phyloP scores from a whole-genome alignment of 2,329 filamentous ascomycete genomes.

The Diplodia seriata region DNA sequence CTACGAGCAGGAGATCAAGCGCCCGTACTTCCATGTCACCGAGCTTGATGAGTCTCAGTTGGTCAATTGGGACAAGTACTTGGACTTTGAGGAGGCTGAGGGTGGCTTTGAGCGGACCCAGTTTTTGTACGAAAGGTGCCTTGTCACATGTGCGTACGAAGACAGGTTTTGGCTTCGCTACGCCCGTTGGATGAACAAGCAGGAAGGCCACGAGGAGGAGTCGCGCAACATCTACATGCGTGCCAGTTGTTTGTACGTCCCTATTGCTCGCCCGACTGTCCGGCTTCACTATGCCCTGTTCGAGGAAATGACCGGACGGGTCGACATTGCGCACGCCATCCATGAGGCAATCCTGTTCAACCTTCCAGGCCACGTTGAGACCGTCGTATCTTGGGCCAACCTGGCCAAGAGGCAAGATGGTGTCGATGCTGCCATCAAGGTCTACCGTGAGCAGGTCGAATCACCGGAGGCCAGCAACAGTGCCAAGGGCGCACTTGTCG shows the following conservation, averaged over 20 bases:
- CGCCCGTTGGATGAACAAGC: slow-evolving; percentile 87
- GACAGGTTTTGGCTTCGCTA: slow-evolving; percentile 99
- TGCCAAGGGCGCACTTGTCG: slow-evolving; percentile 84
- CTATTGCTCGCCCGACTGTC: slow-evolving; percentile 82
- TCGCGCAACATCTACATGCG: slow-evolving; percentile 90
- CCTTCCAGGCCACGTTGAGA: slow-evolving; percentile 83
- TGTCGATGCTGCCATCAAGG: slow-evolving; percentile 81
- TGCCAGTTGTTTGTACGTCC: slow-evolving; percentile 83
- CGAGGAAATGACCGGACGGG: slow-evolving; percentile 79
- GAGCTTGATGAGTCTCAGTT: slow-evolving; percentile 87
- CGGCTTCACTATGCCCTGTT: slow-evolving; percentile 93
- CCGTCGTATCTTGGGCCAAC: slow-evolving; percentile 86
- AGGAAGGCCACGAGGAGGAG: slow-evolving; percentile 83
- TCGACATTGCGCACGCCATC: slow-evolving; percentile 82
- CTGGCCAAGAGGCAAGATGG: slow-evolving; percentile 82
- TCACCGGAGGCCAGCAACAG: slow-evolving; percentile 73
- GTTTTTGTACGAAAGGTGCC: slow-evolving; percentile 90
- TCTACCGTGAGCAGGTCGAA: slow-evolving; percentile 83
- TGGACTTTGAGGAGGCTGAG: slow-evolving; percentile 92
- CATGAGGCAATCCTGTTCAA: slow-evolving; percentile 79
- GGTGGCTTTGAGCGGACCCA: slow-evolving; percentile 76
- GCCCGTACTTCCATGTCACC: slow-evolving; percentile 95
- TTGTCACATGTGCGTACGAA: slow-evolving; percentile 92
- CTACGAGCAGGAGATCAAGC: slow-evolving; percentile 92
- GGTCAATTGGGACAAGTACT: slow-evolving; percentile 91